phyloP scores from a whole-genome alignment of 2,329 filamentous ascomycete species.

The Rhinocladiella mackenziei region DNA sequence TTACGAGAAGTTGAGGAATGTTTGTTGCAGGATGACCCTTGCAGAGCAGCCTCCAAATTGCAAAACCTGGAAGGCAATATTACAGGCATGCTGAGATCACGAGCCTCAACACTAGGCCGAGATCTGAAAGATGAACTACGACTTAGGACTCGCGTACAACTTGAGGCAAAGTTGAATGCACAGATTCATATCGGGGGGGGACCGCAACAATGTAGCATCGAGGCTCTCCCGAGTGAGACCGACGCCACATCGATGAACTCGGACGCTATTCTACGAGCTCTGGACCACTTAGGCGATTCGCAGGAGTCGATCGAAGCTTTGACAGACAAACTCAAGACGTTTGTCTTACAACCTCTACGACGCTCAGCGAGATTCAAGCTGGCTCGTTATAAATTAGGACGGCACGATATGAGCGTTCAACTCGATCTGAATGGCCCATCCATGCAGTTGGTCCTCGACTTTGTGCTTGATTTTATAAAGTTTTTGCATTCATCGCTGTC shows the following conservation, averaged over 20 bases:
- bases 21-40: constrained; percentile 14
- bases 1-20: constrained; percentile 21
- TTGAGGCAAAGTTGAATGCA: constrained; percentile 16
- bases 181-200: constrained; percentile 18
- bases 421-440: constrained; percentile 30
- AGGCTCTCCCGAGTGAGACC: constrained; percentile 12
- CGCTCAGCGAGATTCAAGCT: constrained; percentile 16
- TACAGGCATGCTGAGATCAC: constrained; percentile 10
- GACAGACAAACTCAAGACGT: constrained; percentile 17
- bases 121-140: constrained; percentile 23
- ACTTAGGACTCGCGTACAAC: constrained; percentile 19
- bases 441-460: constrained; percentile 40
- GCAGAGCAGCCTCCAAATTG: constrained; percentile 21
- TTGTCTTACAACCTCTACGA: constrained; percentile 23
- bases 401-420: constrained; percentile 32
- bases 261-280: constrained; percentile 14
- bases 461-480: constrained; percentile 44
- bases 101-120: constrained; percentile 12
- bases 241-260: constrained; percentile 7
- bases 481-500: constrained; percentile 53
- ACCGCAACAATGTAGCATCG: constrained; percentile 7
- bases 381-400: constrained; percentile 25
- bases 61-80: constrained; percentile 10
- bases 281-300: constrained; percentile 17
- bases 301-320: constrained; percentile 19